Percentiles rank a stretch among this genome's conserved stretches.
phyloP scores from a whole-genome alignment of 257 asterid species.

The Nemophila menziesii region DNA sequence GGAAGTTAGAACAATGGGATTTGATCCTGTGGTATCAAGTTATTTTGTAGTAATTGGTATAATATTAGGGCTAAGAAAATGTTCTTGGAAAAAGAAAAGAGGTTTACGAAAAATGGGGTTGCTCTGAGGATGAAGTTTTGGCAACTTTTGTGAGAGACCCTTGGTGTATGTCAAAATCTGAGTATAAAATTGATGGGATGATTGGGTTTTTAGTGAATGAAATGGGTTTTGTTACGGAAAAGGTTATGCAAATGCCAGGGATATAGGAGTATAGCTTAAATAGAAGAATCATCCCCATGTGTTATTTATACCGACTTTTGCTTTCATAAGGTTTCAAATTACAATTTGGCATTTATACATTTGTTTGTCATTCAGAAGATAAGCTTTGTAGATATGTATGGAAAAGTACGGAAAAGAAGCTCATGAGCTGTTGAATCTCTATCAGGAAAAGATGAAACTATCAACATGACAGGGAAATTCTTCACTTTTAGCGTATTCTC shows the following conservation, averaged over 20 bases:
- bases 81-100: conserved; percentile 8
- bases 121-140: conserved; percentile 16
- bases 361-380: too few species aligned
- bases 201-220: conserved; percentile 16
- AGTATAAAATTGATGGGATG: conserved; percentile 11
- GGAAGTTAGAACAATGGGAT: too few species aligned
- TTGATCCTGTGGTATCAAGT: not conserved
- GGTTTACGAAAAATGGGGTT: conserved; percentile 19
- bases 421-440: too few species aligned
- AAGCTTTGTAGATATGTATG: not conserved
- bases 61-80: conserved; percentile 3
- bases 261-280: conserved; percentile 7
- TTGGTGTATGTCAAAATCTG: conserved; percentile 16
- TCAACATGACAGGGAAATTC: too few species aligned
- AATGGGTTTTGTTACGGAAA: conserved; percentile 5
- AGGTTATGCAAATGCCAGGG: conserved; percentile 7
- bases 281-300: conserved; percentile 8
- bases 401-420: too few species aligned
- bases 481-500: too few species aligned
- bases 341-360: not conserved
- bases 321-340: conserved; percentile 1
- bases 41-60: conserved; percentile 10
- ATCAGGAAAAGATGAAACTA: too few species aligned
- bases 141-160: conserved; percentile 16
- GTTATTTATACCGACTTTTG: conserved; percentile 1